Base-by-base conservation (phyloP, 352 stramenopile genomes). In the Globisporangium spiculum region DNA sequence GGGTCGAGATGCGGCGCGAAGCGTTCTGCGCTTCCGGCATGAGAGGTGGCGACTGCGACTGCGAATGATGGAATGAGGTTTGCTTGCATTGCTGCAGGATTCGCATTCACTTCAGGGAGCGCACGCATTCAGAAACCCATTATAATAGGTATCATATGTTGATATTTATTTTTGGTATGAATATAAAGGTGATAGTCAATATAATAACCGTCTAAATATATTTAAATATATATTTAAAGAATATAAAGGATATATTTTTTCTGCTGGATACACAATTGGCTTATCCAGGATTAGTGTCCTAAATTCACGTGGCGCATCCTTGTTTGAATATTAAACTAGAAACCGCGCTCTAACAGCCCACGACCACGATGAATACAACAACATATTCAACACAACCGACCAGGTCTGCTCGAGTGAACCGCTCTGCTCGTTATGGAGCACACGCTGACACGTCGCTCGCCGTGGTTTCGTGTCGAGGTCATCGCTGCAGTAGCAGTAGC, bases 1-100 rank as follows among this genome's bases (percentile, higher is more conserved):
- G 59, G 41, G 67, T 66, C 52, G 60, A 52, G 22, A 81, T 55
- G 60, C 75, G 75, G 67, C 72, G 70, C 27, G 67, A 58, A 3
- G 75, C 41, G 52, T 50, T n/a, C 14, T 32, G 65, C 27, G 57
- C 56, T 36, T 54, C 30, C 14, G 32, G 56, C 58, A 66, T 70
- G n/a, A 54, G 54, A 20, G 9, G 4, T 16, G n/a, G 27, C 16
- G 12, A 4, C 12, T 46, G 4, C 16, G 10, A 20, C 34, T 55
- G 48, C 27, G 20, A 60, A 50, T 67, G 50, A 24, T 3, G 27
- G 44, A 59, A 26, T 24, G 27, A 32, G 10, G 34, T 22, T 53
- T 53, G 27, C 34, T 50, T 8, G 41, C 41, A 22, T 50, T 24
- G 4, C 18, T 52, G n/a, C 14, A 30, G 34, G 0, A 32, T 52